Percentiles rank a stretch among this genome's conserved stretches.
These are phyloP conservation scores for Alternaria triticimaculans DNA, from an alignment of 2,329 filamentous ascomycete species.

Conservation along the genomic window DNA sequence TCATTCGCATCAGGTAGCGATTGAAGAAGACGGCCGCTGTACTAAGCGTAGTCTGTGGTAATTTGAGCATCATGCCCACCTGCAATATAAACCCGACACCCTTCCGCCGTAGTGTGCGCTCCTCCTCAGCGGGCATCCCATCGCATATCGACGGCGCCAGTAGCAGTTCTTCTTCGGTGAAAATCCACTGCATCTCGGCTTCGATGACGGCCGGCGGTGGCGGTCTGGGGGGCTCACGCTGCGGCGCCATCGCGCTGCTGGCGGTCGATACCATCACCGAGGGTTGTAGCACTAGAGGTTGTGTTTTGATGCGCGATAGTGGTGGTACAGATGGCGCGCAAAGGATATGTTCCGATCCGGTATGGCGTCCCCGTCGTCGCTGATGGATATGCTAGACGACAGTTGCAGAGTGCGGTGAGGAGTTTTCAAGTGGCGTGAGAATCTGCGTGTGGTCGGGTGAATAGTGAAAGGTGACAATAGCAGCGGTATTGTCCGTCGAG, in stretches of 20 bases:
- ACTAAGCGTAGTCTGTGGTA: slow-evolving; percentile 90
- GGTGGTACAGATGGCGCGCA: background rate
- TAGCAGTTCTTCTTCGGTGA: slow-evolving; percentile 80
- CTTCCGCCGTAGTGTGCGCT: slow-evolving; percentile 82
- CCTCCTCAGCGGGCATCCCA: slow-evolving; percentile 77
- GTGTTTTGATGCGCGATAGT: background rate
- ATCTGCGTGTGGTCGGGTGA: background rate
- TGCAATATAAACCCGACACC: slow-evolving; percentile 97
- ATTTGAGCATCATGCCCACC: slow-evolving; percentile 87
- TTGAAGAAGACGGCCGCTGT: slow-evolving; percentile 96
- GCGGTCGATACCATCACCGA: slow-evolving; percentile 40
- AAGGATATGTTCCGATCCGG: background rate
- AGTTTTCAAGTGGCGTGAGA: background rate
- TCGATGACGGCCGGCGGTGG: slow-evolving; percentile 58
- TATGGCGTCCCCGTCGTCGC: background rate
- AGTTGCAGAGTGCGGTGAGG: background rate
- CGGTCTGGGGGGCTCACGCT: slow-evolving; percentile 43
- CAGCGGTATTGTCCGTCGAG: slow-evolving; percentile 8
- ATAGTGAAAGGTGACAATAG: background rate
- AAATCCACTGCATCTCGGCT: slow-evolving; percentile 81
- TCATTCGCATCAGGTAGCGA: slow-evolving; percentile 90
- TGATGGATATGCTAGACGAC: background rate
- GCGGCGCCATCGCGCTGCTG: slow-evolving; percentile 21
- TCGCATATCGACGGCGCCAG: slow-evolving; percentile 85
- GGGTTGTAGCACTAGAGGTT: background rate